Percentiles rank a stretch among this genome's conserved stretches.
phyloP scores from a whole-genome alignment of 1,284 basidiomycete genomes.

The Stereum hirsutum region DNA sequence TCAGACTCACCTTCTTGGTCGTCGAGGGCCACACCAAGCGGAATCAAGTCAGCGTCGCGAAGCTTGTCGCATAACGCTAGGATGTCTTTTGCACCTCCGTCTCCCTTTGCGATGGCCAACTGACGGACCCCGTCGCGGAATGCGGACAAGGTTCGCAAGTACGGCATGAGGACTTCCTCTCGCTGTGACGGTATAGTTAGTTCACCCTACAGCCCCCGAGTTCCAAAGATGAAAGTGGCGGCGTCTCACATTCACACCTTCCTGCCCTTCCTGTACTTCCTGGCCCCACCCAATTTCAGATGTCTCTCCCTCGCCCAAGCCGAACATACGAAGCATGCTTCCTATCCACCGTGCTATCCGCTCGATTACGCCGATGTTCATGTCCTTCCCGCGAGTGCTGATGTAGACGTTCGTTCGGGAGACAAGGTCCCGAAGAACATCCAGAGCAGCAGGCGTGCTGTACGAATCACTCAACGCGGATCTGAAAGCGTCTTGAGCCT shows the following conservation, averaged over 20 bases:
- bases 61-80: slow-evolving; percentile 82
- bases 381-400: slow-evolving; percentile 43
- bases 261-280: slow-evolving; percentile 31
- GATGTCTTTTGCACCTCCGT: slow-evolving; percentile 67
- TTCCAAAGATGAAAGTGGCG: not conserved
- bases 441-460: slow-evolving; percentile 86
- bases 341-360: slow-evolving; percentile 81
- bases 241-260: slow-evolving; percentile 46
- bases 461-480: slow-evolving; percentile 95
- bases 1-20: slow-evolving; percentile 78
- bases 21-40: slow-evolving; percentile 91
- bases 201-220: not conserved
- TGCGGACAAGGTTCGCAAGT: slow-evolving; percentile 75
- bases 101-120: slow-evolving; percentile 69
- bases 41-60: slow-evolving; percentile 84
- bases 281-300: slow-evolving; percentile 69
- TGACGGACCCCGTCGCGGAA: slow-evolving; percentile 90
- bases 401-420: slow-evolving; percentile 91
- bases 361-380: slow-evolving; percentile 69
- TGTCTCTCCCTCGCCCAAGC: slow-evolving; percentile 77
- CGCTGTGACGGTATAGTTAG: slow-evolving; percentile 35
- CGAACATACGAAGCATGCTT: slow-evolving; percentile 90
- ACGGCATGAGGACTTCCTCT: slow-evolving; percentile 85
- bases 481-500: slow-evolving; percentile 76
- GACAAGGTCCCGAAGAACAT: slow-evolving; percentile 75